Percentiles rank a stretch among this genome's conserved stretches.
Conservation (phyloP, 2,329 filamentous ascomycete species). For the Karstenula rhodostoma region DNA sequence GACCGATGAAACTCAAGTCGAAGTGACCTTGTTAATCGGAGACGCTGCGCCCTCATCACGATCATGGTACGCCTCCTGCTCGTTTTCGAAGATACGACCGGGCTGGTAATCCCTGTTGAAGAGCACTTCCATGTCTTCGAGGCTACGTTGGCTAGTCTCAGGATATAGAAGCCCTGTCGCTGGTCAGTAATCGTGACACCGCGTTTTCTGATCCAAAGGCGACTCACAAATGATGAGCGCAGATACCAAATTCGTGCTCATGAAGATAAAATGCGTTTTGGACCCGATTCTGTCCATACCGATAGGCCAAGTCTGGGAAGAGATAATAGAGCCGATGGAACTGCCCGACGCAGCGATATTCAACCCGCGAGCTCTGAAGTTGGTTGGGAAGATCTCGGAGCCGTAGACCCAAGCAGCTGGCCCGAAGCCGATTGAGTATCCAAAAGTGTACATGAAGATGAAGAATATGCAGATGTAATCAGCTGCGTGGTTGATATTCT, state of each 20-base stretch:
- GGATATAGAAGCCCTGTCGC: constrained; percentile 59
- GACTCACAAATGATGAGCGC: constrained; percentile 31
- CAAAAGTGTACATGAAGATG: constrained; percentile 66
- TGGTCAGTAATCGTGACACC: neutral
- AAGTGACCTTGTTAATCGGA: constrained; percentile 4
- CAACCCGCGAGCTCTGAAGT: constrained; percentile 64
- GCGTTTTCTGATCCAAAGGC: too few species aligned
- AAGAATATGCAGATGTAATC: constrained; percentile 64
- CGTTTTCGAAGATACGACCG: constrained; percentile 42
- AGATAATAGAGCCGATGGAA: constrained; percentile 64
- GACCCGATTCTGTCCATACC: constrained; percentile 61
- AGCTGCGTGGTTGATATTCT: constrained; percentile 57
- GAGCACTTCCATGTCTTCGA: constrained; percentile 74
- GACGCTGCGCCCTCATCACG: constrained; percentile 21
- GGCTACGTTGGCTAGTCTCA: constrained; percentile 59
- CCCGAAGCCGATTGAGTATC: constrained; percentile 66
- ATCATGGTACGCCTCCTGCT: constrained; percentile 12
- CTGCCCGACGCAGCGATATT: constrained; percentile 64
- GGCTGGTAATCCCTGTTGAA: constrained; percentile 52
- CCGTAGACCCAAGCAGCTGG: constrained; percentile 67
- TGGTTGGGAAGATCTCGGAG: constrained; percentile 68
- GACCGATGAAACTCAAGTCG: neutral
- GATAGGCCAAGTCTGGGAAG: constrained; percentile 64
- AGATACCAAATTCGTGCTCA: constrained; percentile 59
- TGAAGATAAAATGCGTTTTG: constrained; percentile 66